A percentile compares a stretch with the other conserved stretches of the same genome.
Conservation (phyloP, 192 early-diverging fungal species). For the Podila verticillata region DNA sequence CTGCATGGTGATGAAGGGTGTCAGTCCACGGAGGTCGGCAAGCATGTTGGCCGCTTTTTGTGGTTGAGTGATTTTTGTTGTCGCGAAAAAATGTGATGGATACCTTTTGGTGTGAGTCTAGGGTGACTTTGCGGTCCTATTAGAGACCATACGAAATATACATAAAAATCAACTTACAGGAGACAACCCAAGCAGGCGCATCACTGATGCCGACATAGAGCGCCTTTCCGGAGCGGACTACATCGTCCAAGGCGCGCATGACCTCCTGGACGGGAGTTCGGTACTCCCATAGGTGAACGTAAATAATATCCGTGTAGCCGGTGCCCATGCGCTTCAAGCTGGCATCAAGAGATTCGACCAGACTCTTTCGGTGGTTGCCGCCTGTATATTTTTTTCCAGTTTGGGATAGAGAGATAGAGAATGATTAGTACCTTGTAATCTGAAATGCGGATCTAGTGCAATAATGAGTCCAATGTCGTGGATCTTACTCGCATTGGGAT, state of each 20-base stretch:
- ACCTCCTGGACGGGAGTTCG: constrained; percentile 73
- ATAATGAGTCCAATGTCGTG: too few species aligned
- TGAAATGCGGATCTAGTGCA: background rate
- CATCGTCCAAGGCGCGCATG: constrained; percentile 74
- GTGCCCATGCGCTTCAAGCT: constrained; percentile 64
- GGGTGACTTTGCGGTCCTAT: too few species aligned
- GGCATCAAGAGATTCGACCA: constrained; percentile 62
- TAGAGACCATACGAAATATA: background rate
- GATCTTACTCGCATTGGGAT: too few species aligned
- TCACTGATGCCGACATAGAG: constrained; percentile 61
- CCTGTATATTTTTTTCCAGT: constrained; percentile 1
- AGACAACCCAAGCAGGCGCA: constrained; percentile 64
- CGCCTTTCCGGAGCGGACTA: constrained; percentile 71
- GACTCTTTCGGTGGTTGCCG: constrained; percentile 51
- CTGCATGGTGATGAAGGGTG: constrained; percentile 44
- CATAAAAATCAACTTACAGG: constrained; percentile 21
- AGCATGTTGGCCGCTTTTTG: constrained; percentile 34
- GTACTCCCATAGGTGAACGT: constrained; percentile 59
- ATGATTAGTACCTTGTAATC: background rate
- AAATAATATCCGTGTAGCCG: constrained; percentile 55
- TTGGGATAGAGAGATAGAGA: background rate
- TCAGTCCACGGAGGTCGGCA: constrained; percentile 41
- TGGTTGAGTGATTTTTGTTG: too few species aligned
- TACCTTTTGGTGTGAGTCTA: background rate
- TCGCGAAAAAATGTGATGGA: too few species aligned